Evolutionary conservation across 352 stramenopile species (phyloP), one percentile per base, ranked within the genome.

Genomic region (Pythium phragmiticola): DNA sequence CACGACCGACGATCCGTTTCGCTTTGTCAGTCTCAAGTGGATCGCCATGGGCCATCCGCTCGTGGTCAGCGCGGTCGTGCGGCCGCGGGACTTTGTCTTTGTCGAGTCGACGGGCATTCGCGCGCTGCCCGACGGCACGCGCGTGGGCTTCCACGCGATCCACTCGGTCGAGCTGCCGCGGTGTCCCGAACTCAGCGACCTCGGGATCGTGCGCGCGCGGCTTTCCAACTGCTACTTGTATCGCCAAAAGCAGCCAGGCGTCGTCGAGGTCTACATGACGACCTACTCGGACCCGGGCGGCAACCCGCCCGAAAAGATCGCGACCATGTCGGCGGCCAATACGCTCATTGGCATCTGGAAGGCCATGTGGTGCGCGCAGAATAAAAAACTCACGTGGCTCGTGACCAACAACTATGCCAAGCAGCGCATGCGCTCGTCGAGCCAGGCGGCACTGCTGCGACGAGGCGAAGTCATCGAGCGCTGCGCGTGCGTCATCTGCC

Each of bases 71-170:
- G 21, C 37, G n/a, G 28, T 82, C 16, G 64, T 78, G 37, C 68
- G 65, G 41, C 59, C 70, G 21, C 65, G 77, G 17, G 77, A 85
- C 50, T 76, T 79, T 26, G 72, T 84, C 26, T 79, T 77, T 45
- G 63, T 85, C 12, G 76, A 84, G 39, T 62, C 69, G 6, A 84
- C 69, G 11, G 78, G 78, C 4, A 68, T 83, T 12, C 63, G 60
- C n/a, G 41, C 60, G 30, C 68, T 72, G 26, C 30, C 63, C 7
- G 71, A 67, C 19, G 76, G 78, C 11, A 65, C 82, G 12, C 68
- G 76, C 45, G 68, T 80, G 16, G 73, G 73, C 28, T 80, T 69
- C 59, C 60, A 72, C 48, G 47, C 74, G 19, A 66, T 74, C 60
- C 73, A 80, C 66, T 80, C 73, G 42, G 58, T 80, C 21, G 70